Base-by-base conservation (phyloP, 2,329 filamentous ascomycete species). In the Apiospora saccharicola region DNA sequence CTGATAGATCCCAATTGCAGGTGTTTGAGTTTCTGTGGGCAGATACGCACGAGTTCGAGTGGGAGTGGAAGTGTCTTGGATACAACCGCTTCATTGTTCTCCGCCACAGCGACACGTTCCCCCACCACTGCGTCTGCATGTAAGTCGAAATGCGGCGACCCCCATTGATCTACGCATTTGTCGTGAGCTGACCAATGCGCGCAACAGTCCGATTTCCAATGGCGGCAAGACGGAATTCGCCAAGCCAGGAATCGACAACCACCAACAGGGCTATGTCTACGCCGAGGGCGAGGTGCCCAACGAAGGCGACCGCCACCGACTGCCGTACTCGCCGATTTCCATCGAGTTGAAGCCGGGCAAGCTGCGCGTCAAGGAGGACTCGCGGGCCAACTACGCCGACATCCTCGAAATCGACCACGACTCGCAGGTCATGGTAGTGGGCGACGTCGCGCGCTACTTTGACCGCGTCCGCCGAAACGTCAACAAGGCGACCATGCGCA, bases 11-110 rank as follows among this genome's bases (percentile, higher is more conserved):
- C 24, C 34, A 37, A 37, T 14, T 19, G 24, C 67, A 82, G 80
- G 80, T 82, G 26, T 82, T 82, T 72, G 81, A 82, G 70, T 82
- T 82, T 71, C 79, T 82, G n/a, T 82, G 81, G 81, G 80, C 81
- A 53, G 81, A 82, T 67, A 75, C 79, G 37, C 71, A 78, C 64
- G 80, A 82, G 68, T 82, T 81, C 49, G 78, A 81, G 64, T 82
- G 80, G 79, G 81, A 82, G 74, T 82, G 81, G 81, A 82, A 82
- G 76, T 82, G 81, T 71, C 77, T 82, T 26, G 81, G 81, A 16
- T 82, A 82, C 74, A 78, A 76, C 51, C 80, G 80, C 16, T 82
- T 82, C 75, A 81, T 82, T 37, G 80, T 82, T 67, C 78, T 82
- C 26, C 79, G 81, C 70, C 81, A 82, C 76, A 81, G 77, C 73